Conservation (phyloP, 208 protist genomes). For the Crithidia mellificae region DNA sequence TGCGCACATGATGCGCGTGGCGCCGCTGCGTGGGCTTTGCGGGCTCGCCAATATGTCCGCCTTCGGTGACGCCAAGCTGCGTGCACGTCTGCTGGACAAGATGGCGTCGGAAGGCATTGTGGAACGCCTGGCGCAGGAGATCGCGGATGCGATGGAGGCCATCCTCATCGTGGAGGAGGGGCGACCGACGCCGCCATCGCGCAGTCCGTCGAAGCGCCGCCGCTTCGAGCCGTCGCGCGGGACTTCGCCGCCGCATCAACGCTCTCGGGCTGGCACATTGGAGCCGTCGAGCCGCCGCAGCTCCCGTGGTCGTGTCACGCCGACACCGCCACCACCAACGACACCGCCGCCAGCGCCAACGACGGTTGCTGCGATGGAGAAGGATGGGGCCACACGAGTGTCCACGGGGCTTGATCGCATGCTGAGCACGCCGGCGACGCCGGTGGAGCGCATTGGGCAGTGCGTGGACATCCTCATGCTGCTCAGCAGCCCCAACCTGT, state of each 20-base stretch:
- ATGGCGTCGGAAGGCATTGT: conserved; percentile 73
- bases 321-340: too few relatives aligned
- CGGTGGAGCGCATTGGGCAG: conserved; percentile 57
- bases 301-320: not conserved
- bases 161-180: conserved; percentile 5
- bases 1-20: conserved; percentile 45
- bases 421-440: conserved; percentile 23
- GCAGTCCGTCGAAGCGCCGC: conserved; percentile 13
- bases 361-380: too few relatives aligned
- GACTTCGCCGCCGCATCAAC: conserved; percentile 13
- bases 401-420: conserved; percentile 19
- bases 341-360: too few relatives aligned
- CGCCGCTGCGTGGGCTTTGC: conserved; percentile 61
- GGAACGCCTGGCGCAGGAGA: conserved; percentile 52
- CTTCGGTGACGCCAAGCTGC: conserved; percentile 62
- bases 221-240: not conserved
- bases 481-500: conserved; percentile 73
- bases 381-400: not conserved
- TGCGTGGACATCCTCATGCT: conserved; percentile 76
- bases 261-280: conserved; percentile 14
- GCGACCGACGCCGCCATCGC: not conserved
- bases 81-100: conserved; percentile 69
- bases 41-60: conserved; percentile 67
- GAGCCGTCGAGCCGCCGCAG: conserved; percentile 1
- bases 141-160: conserved; percentile 25